phyloP scores from a whole-genome alignment of 345 rosid genomes.

The Rhizophora mangle region DNA sequence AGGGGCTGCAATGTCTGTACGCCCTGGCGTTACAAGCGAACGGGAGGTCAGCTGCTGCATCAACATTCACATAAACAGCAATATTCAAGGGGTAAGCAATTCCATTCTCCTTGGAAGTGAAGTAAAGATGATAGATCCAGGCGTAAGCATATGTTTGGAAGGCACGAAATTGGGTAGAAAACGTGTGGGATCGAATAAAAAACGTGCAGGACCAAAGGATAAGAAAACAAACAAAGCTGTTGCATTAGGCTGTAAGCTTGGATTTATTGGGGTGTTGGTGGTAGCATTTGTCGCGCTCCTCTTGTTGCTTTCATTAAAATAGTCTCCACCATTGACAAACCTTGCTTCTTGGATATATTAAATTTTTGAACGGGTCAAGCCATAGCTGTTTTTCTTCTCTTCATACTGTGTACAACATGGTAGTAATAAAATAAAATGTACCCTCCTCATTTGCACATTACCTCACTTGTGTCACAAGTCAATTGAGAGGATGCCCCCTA shows the following conservation, averaged over 20 bases:
- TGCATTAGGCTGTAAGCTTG: not conserved
- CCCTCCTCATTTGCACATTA: too few relatives aligned
- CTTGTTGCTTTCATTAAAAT: too few relatives aligned
- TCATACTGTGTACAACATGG: too few relatives aligned
- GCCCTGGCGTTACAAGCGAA: conserved; percentile 31
- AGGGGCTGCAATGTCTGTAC: conserved; percentile 54
- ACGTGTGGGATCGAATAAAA: not conserved
- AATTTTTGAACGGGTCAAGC: too few relatives aligned
- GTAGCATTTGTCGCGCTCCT: not conserved
- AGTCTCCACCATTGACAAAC: too few relatives aligned
- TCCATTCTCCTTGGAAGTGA: conserved; percentile 41
- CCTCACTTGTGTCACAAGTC: not conserved
- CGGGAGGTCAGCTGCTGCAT: conserved; percentile 34
- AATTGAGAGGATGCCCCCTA: not conserved
- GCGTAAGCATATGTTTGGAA: conserved; percentile 26
- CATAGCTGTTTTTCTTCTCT: too few relatives aligned
- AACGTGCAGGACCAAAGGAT: conserved; percentile 4
- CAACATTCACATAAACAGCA: conserved; percentile 50
- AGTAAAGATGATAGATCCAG: conserved; percentile 39
- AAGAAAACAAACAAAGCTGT: not conserved
- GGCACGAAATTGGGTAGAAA: conserved; percentile 6
- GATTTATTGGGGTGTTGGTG: conserved; percentile 6
- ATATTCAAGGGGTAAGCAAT: conserved; percentile 45
- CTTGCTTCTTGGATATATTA: too few relatives aligned
- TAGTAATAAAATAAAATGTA: too few relatives aligned